phyloP scores from a whole-genome alignment of 768 basidiomycete species.

The Boletus eberwhitei region DNA sequence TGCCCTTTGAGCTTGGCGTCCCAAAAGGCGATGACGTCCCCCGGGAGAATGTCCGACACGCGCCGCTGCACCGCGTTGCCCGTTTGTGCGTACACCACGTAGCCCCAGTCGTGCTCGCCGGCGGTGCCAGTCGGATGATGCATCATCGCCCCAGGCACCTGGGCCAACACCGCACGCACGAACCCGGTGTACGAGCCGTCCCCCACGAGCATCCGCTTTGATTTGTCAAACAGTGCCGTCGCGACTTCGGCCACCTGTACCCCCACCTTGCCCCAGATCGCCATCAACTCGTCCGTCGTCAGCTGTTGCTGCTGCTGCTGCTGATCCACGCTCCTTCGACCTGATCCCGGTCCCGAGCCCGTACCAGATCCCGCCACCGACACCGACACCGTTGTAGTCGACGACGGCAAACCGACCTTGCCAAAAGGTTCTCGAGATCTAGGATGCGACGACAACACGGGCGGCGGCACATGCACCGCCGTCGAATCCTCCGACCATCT shows the following conservation, averaged over 20 bases:
- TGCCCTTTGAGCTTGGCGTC: constrained; percentile 78
- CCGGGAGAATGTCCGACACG: constrained; percentile 78
- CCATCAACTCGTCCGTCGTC: constrained; percentile 63
- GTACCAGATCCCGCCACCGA: background rate
- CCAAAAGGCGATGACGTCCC: constrained; percentile 72
- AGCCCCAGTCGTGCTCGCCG: constrained; percentile 50
- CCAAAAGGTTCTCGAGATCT: constrained; percentile 7
- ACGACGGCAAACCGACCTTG: constrained; percentile 3
- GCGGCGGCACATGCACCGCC: constrained; percentile 29
- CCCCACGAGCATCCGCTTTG: constrained; percentile 74
- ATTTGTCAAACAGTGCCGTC: constrained; percentile 63
- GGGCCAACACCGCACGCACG: constrained; percentile 58
- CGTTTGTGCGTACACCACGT: constrained; percentile 72
- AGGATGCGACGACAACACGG: constrained; percentile 10
- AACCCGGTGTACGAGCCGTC: constrained; percentile 85
- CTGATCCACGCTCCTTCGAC: constrained; percentile 26
- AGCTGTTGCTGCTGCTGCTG: constrained; percentile 27
- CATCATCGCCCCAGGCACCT: constrained; percentile 61
- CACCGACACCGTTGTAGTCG: constrained; percentile 12
- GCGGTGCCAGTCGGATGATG: constrained; percentile 32
- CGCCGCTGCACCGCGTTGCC: constrained; percentile 65
- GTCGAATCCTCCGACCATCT: constrained; percentile 64
- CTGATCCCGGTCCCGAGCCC: background rate
- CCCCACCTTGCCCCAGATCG: constrained; percentile 71
- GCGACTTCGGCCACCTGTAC: constrained; percentile 72